phyloP scores from a whole-genome alignment of 805 yeast genomes.

The Candida sakaeoensis region DNA sequence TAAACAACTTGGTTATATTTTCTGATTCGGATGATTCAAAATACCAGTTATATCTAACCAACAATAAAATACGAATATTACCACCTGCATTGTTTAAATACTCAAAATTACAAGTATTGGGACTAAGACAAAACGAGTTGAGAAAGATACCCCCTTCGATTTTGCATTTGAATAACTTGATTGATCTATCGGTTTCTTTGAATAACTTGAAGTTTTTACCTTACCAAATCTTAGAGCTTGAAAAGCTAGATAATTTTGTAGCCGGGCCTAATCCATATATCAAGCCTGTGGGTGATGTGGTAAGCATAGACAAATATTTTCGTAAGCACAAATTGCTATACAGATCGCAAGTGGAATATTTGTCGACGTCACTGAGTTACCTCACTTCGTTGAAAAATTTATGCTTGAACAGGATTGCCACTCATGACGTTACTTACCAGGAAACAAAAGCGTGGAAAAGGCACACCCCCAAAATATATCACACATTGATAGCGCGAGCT shows the following conservation, averaged over 20 bases:
- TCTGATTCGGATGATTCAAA: conserved; percentile 9
- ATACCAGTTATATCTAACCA: conserved; percentile 49
- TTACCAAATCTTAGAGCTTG: conserved; percentile 46
- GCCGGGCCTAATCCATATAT: conserved; percentile 54
- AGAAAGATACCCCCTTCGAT: conserved; percentile 48
- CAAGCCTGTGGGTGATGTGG: conserved; percentile 24
- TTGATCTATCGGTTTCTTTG: conserved; percentile 49
- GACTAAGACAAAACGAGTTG: conserved; percentile 48
- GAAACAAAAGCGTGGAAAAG: conserved; percentile 55
- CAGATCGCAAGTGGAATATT: conserved; percentile 20
- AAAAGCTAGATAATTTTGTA: conserved; percentile 40
- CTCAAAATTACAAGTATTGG: conserved; percentile 47
- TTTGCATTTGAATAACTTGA: conserved; percentile 35
- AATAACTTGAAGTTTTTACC: conserved; percentile 53
- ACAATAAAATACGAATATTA: conserved; percentile 45
- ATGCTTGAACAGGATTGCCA: conserved; percentile 46
- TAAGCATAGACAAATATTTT: conserved; percentile 8
- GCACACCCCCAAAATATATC: conserved; percentile 43
- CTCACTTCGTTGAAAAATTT: conserved; percentile 39
- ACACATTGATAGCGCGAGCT: conserved; percentile 46
- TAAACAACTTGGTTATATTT: conserved; percentile 50
- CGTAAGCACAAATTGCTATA: conserved; percentile 18
- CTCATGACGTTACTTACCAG: conserved; percentile 49
- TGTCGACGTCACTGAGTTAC: not conserved
- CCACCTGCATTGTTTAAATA: conserved; percentile 51